Evolutionary conservation across 106 monocot genomes (phyloP).

Genomic region (Agapanthus africanus): DNA sequence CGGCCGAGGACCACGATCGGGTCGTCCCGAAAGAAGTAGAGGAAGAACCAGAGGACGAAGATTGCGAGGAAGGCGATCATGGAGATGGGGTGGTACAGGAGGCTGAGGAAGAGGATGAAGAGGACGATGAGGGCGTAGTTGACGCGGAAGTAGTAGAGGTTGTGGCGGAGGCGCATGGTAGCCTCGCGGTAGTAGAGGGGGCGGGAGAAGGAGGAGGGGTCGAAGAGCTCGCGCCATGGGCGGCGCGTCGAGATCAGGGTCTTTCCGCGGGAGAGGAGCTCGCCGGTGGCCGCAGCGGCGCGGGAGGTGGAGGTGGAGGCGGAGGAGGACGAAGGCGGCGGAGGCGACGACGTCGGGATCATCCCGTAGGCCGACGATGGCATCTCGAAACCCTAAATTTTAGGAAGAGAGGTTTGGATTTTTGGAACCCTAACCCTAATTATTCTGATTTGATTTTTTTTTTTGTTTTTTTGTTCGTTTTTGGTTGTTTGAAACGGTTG

Average conservation of each 20-base stretch:
- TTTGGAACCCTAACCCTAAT: too few species aligned
- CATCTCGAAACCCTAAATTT: too few species aligned
- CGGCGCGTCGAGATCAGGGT: constrained; percentile 36
- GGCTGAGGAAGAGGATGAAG: constrained; percentile 60
- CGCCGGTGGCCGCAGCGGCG: too few species aligned
- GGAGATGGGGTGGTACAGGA: constrained; percentile 71
- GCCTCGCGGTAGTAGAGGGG: constrained; percentile 48
- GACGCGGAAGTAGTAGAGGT: constrained; percentile 66
- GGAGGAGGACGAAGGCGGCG: constrained; percentile 28
- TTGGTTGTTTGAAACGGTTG: too few species aligned
- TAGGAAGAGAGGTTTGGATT: too few species aligned
- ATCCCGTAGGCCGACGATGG: background rate
- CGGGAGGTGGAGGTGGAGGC: too few species aligned
- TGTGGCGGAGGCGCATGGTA: constrained; percentile 39
- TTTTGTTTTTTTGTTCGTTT: too few species aligned
- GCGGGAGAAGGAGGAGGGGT: constrained; percentile 37
- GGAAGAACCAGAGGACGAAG: constrained; percentile 58
- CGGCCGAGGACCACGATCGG: constrained; percentile 45
- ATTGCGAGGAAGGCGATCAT: constrained; percentile 69
- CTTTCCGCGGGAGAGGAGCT: too few species aligned
- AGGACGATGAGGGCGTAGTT: constrained; percentile 73
- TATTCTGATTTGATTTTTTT: too few species aligned
- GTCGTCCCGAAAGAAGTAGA: constrained; percentile 66
- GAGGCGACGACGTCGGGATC: constrained; percentile 2
- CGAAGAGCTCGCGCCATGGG: constrained; percentile 60